phyloP scores from a whole-genome alignment of 208 protist genomes.

The Leishmania arabica region DNA sequence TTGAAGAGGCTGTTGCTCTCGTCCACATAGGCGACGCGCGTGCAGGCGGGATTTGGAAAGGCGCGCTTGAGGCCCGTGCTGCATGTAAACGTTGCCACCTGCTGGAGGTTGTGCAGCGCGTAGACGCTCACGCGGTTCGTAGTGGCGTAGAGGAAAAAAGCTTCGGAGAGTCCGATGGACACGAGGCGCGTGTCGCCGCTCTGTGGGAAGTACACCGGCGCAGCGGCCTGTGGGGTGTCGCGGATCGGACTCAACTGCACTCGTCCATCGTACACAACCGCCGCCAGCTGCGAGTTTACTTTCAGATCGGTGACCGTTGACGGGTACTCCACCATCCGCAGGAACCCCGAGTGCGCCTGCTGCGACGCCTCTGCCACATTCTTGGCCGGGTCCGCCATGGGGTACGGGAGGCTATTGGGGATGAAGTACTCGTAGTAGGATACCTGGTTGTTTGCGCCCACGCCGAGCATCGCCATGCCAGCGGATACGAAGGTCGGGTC shows the following conservation, averaged over 20 bases:
- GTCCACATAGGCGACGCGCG: constrained; percentile 92
- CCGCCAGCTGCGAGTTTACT: constrained; percentile 82
- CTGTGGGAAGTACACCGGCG: constrained; percentile 27
- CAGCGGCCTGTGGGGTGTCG: constrained; percentile 27
- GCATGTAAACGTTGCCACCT: constrained; percentile 82
- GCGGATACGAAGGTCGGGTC: constrained; percentile 90
- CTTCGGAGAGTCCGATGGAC: constrained; percentile 84
- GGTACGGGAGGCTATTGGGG: constrained; percentile 42
- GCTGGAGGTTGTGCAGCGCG: constrained; percentile 85
- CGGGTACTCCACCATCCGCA: constrained; percentile 83
- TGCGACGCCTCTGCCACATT: constrained; percentile 18
- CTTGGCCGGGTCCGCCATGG: constrained; percentile 9
- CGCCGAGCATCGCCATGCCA: constrained; percentile 82
- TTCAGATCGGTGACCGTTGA: constrained; percentile 65
- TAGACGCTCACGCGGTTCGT: constrained; percentile 80
- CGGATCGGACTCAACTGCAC: constrained; percentile 87
- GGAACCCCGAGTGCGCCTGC: constrained; percentile 39
- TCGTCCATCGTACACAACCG: constrained; percentile 83
- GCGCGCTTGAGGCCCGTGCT: constrained; percentile 66
- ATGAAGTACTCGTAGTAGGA: constrained; percentile 88
- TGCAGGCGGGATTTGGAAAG: constrained; percentile 90
- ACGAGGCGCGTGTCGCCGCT: constrained; percentile 64
- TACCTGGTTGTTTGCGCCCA: constrained; percentile 78
- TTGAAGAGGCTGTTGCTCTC: constrained; percentile 79
- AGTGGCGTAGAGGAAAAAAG: constrained; percentile 94